Evolutionary conservation across 306 rosid species (phyloP).

Genomic region (Abrus pulchellus): DNA sequence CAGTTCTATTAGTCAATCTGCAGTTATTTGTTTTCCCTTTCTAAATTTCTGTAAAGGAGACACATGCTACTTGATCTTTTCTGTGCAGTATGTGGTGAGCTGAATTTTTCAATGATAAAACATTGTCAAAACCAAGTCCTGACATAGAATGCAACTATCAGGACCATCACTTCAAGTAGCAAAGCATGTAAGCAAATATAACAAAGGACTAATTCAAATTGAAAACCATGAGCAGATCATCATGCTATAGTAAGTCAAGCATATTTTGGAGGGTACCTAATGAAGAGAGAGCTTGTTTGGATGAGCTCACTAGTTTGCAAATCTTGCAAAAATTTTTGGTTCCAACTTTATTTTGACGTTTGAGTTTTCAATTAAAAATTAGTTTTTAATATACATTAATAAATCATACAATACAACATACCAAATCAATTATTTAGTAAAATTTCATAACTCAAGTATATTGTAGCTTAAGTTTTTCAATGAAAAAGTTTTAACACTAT

Average conservation of each 20-base stretch:
- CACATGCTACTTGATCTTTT: neutral
- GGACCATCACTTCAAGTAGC: neutral
- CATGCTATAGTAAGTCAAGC: neutral
- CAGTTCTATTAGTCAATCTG: slow-evolving; percentile 24
- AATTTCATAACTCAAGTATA: neutral
- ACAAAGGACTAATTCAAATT: neutral
- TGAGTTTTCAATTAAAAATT: neutral
- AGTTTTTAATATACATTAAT: slow-evolving; percentile 3
- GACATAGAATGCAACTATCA: slow-evolving; percentile 12
- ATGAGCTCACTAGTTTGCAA: slow-evolving; percentile 20
- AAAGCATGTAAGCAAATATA: slow-evolving; percentile 25
- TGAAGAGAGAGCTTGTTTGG: slow-evolving; percentile 12
- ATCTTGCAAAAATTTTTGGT: neutral
- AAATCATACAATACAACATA: slow-evolving; percentile 14
- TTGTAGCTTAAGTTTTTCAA: neutral
- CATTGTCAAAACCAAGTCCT: neutral
- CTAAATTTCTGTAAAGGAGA: slow-evolving; percentile 22
- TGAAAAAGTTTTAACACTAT: neutral
- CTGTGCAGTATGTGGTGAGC: neutral
- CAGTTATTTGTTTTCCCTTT: slow-evolving; percentile 19
- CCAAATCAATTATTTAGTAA: neutral
- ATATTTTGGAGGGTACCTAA: neutral
- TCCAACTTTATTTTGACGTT: neutral
- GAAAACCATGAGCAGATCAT: neutral
- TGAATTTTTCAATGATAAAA: neutral